Percentiles rank a stretch among this genome's conserved stretches.
Conservation (phyloP, 768 basidiomycete genomes). For the Russula sp. region DNA sequence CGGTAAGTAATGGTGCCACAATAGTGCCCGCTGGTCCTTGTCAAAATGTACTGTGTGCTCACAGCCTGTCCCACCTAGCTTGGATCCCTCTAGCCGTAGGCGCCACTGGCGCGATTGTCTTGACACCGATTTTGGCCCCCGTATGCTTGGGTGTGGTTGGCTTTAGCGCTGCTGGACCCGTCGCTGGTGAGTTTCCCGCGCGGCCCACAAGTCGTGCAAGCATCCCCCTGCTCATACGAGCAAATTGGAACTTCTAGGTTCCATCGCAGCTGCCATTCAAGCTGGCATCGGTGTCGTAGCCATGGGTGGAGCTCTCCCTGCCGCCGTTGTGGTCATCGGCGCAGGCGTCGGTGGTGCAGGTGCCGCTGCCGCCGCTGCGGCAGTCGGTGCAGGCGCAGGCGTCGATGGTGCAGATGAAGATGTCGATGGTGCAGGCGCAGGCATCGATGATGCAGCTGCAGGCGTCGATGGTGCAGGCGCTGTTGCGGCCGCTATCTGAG, state of each 20-base stretch:
- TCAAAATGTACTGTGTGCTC: not conserved
- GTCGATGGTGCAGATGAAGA: no score
- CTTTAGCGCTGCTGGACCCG: slow-evolving; percentile 8
- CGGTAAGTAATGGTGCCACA: not conserved
- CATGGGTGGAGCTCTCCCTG: slow-evolving; percentile 10
- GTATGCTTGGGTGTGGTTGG: not conserved
- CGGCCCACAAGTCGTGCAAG: not conserved
- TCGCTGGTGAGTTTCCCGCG: not conserved
- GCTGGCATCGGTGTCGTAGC: slow-evolving; percentile 13
- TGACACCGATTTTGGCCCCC: not conserved
- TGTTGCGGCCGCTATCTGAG: no score
- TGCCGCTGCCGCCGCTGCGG: no score
- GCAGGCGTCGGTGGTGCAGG: not conserved
- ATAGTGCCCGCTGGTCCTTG: not conserved
- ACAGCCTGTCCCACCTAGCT: not conserved
- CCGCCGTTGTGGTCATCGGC: not conserved
- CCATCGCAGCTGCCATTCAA: slow-evolving; percentile 5
- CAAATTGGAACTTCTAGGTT: not conserved
- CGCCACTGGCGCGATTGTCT: not conserved
- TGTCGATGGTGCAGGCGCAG: no score
- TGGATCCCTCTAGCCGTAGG: not conserved
- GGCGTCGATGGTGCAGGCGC: no score
- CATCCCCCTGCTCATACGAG: not conserved
- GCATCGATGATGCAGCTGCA: no score
- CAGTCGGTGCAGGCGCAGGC: not conserved